Evolutionary conservation across 768 basidiomycete species (phyloP), one percentile per base, ranked within the genome.

Genomic region (Pisolithus marmoratus): DNA sequence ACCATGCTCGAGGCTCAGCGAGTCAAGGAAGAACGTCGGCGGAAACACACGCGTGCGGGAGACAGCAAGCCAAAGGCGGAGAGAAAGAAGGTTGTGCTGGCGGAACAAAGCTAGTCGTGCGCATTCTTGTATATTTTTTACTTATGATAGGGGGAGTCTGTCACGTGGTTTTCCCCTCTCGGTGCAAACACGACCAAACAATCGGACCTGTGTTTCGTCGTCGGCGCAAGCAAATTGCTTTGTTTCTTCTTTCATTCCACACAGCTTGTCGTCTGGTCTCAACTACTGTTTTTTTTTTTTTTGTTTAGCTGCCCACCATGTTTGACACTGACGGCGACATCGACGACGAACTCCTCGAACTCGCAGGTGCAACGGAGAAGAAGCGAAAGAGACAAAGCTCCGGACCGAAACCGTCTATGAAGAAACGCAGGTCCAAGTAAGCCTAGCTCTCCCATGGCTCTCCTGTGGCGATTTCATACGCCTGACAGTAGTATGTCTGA

Each of bases 21-120:
- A 52, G 89, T 87, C 77, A 97, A 96, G 72, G 94, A 99, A 62
- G 94, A 97, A 65, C 80, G 94, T 57, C 76, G 95, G 56, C 75
- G 94, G 66, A 87, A 85, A 63, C 95, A 98, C 66, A 87, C 94
- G 7, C 78, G 92, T 24, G 83, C 82, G 12, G 94, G 93, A 41
- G 83, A 85, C 66, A 80, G 69, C 69, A 96, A 93, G 63, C 95
- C 95, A 8, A 90, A 87, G 64, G 82, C 93, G 38, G 94, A 94
- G 76, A 81, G 86, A 70, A 94, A 93, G 73, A 94, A 88, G 67
- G 72, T 85, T 38, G 89, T 97, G 55, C 72, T 93, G 55, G 76
- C 76, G 42, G 90, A 94, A 71, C 91, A 95, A 74, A 64, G 62
- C 31, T 68, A 65, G 64, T 43, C 49, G 22, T 54, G 15, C 38